Base-by-base conservation (phyloP, 768 basidiomycete genomes). In the Kwoniella sp. region DNA sequence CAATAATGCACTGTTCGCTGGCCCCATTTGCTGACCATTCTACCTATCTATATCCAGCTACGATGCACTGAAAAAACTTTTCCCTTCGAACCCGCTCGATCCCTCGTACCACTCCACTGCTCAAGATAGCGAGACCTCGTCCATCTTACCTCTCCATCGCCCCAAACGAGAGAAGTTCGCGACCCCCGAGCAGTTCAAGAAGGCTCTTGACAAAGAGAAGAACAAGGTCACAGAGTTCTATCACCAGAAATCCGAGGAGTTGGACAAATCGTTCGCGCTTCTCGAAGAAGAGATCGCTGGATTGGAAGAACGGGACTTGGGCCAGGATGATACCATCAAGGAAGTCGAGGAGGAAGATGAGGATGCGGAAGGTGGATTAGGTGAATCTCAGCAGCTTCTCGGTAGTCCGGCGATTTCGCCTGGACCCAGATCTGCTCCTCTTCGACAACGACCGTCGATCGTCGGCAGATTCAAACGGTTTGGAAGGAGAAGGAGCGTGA, bases 181-280 rank as follows among this genome's bases (percentile, higher is more conserved):
- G 17, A 57, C 67, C 0, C 73, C 80, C 85, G 74, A 70, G 61
- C 72, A 78, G 20, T 98, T 98, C 79, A 78, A 85, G 9, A 87
- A 89, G 0, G 83, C 93, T 0, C 84, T 96, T 30, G 89, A 96
- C 79, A 83, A 85, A 66, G 93, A 99, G 74, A 84, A 94, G 30
- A 83, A 84, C 74, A 96, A 93, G 85, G 88, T 97, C 20, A 81
- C 83, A 23, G 58, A 82, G 0, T 98, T 98, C 79, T 98, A 97
- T 79, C 85, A 85, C 53, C 73, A 80, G 1, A 91, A 94, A 80
- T 88, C 91, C 74, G 85, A 84, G 51, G 90, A 93, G 55, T 81
- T 96, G 22, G 55, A 72, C 29, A 64, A 66, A 28, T 70, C 79
- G 17, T 76, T 75, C 37, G 73, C 74, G 17, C 54, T 67, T 17